Evolutionary conservation across 2,329 filamentous ascomycete species (phyloP).

Genomic region (Cladosporium sp.): DNA sequence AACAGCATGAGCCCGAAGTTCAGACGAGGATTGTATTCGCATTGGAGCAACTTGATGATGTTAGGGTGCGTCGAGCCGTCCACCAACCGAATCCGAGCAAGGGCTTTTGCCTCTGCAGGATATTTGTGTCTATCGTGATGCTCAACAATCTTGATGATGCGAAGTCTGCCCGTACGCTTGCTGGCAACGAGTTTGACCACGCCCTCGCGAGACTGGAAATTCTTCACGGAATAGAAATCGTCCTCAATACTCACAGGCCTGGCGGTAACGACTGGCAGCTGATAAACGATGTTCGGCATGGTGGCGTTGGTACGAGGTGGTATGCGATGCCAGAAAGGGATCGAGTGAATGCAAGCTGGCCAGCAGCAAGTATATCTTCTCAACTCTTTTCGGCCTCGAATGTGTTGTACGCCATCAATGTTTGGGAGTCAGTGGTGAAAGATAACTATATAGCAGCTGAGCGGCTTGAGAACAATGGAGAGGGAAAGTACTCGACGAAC

Average conservation of each 20-base stretch:
- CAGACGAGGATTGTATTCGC: background rate
- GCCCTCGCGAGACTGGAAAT: background rate
- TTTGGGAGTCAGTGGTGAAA: no score
- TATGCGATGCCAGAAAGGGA: background rate
- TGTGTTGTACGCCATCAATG: no score
- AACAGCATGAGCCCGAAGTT: background rate
- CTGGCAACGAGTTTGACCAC: background rate
- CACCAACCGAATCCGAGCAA: background rate
- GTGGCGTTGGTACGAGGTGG: background rate
- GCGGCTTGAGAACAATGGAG: no score
- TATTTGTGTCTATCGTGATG: background rate
- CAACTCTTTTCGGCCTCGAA: no score
- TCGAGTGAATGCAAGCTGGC: background rate
- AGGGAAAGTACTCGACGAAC: no score
- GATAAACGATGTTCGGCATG: background rate
- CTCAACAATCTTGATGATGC: background rate
- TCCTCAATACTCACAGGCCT: background rate
- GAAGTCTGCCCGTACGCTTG: background rate
- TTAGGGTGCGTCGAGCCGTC: background rate
- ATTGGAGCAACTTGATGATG: background rate
- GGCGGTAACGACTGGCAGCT: background rate
- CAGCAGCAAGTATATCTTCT: background rate
- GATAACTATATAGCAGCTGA: no score
- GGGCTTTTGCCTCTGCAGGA: background rate
- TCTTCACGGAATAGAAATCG: background rate